phyloP scores from a whole-genome alignment of 345 rosid genomes.

The Gossypium anomalum region DNA sequence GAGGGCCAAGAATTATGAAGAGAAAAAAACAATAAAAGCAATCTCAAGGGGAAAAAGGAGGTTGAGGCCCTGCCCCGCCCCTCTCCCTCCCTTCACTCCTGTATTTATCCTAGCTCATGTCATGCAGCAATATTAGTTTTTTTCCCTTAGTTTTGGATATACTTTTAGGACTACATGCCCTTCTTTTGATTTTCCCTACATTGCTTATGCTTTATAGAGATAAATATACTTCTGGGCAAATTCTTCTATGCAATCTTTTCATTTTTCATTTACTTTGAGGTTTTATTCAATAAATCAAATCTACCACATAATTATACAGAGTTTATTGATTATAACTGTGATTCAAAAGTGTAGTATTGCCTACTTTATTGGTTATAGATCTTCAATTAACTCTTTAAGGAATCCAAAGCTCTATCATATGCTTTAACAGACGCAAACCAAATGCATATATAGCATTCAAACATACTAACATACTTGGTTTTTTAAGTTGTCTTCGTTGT shows the following conservation, averaged over 20 bases:
- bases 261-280: not conserved
- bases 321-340: not conserved
- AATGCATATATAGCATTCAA: not conserved
- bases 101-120: not conserved
- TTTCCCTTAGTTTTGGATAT: not conserved
- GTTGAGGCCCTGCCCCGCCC: not conserved
- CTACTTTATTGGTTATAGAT: not conserved
- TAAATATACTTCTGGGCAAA: not conserved
- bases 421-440: not conserved
- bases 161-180: not conserved
- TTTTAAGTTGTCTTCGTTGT: not conserved
- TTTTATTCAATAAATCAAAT: not conserved
- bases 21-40: not conserved
- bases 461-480: not conserved
- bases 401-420: not conserved
- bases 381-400: not conserved
- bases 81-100: not conserved
- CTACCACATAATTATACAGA: not conserved
- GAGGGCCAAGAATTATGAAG: not conserved
- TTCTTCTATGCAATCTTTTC: not conserved
- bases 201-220: not conserved
- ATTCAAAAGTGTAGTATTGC: not conserved
- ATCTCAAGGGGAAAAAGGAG: not conserved
- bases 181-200: not conserved
- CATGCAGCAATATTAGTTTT: slow-evolving; percentile 1